Evolutionary conservation across 1,139 yeast genomes (phyloP).

Genomic region (Hyphopichia wangnamkhiaoensis): DNA sequence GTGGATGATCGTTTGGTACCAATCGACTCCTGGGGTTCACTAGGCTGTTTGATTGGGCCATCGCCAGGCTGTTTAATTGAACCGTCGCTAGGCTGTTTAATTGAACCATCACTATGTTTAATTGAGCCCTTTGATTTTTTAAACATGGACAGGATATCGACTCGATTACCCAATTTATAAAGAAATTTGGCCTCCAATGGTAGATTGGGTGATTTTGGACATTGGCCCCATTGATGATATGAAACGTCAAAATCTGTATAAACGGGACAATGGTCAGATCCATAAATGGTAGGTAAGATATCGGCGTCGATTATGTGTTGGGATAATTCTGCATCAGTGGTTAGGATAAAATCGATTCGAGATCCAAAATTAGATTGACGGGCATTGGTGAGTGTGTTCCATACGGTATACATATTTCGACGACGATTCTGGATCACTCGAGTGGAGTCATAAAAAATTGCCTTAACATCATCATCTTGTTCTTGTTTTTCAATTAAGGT

Average conservation of each 20-base stretch:
- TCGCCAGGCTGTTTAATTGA: too few relatives aligned
- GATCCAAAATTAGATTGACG: slow-evolving; percentile 86
- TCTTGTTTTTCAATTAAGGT: background rate
- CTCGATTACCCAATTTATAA: slow-evolving; percentile 48
- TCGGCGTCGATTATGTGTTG: slow-evolving; percentile 47
- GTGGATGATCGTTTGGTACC: slow-evolving; percentile 1
- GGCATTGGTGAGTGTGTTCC: slow-evolving; percentile 83
- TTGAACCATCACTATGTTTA: too few relatives aligned
- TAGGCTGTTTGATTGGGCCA: too few relatives aligned
- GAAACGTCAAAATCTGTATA: slow-evolving; percentile 59
- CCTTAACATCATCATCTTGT: background rate
- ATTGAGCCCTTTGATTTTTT: too few relatives aligned
- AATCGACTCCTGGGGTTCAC: background rate
- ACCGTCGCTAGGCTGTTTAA: too few relatives aligned
- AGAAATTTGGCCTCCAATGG: slow-evolving; percentile 58
- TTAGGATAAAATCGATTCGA: slow-evolving; percentile 75
- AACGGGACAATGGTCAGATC: slow-evolving; percentile 95
- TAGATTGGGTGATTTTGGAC: slow-evolving; percentile 25
- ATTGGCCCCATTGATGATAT: slow-evolving; percentile 2
- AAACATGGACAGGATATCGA: slow-evolving; percentile 59
- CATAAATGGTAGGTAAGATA: slow-evolving; percentile 69
- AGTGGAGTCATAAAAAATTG: slow-evolving; percentile 62
- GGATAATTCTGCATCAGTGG: slow-evolving; percentile 38
- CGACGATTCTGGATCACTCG: slow-evolving; percentile 58
- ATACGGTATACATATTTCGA: slow-evolving; percentile 78